Conservation (phyloP, 495 filamentous ascomycete species). For the Penicillium angulare region DNA sequence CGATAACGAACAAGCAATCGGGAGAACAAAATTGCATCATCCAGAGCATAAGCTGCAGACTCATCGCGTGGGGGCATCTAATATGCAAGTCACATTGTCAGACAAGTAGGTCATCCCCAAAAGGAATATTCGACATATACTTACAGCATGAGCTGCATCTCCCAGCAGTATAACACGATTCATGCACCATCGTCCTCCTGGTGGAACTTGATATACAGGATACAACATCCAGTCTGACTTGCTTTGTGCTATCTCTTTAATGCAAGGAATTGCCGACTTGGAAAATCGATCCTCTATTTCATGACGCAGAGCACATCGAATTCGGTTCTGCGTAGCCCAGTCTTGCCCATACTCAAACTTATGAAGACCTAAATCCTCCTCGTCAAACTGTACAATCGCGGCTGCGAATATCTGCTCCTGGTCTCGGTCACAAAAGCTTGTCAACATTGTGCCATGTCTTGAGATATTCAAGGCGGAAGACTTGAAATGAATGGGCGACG, state of each 20-base stretch:
- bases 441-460: constrained; percentile 53
- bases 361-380: constrained; percentile 32
- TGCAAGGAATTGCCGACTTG: constrained; percentile 42
- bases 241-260: constrained; percentile 47
- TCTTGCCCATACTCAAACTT: constrained; percentile 45
- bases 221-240: constrained; percentile 56
- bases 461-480: constrained; percentile 51
- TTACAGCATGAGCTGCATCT: constrained; percentile 60
- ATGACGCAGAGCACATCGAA: constrained; percentile 38
- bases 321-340: constrained; percentile 40
- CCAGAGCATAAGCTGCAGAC: constrained; percentile 58
- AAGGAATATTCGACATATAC: constrained; percentile 23
- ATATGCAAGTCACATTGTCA: no score
- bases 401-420: constrained; percentile 51
- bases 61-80: constrained; percentile 64
- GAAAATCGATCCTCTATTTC: constrained; percentile 48
- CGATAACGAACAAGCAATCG: constrained; percentile 42
- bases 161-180: constrained; percentile 52
- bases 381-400: constrained; percentile 51
- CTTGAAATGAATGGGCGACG: constrained; percentile 40
- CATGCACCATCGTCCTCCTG: constrained; percentile 49
- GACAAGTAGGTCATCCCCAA: no score
- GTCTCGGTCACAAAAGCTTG: constrained; percentile 48
- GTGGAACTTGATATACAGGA: constrained; percentile 56
- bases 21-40: constrained; percentile 58